Base-by-base conservation (phyloP, 2,329 filamentous ascomycete species). In the Lecanicillium sp. region DNA sequence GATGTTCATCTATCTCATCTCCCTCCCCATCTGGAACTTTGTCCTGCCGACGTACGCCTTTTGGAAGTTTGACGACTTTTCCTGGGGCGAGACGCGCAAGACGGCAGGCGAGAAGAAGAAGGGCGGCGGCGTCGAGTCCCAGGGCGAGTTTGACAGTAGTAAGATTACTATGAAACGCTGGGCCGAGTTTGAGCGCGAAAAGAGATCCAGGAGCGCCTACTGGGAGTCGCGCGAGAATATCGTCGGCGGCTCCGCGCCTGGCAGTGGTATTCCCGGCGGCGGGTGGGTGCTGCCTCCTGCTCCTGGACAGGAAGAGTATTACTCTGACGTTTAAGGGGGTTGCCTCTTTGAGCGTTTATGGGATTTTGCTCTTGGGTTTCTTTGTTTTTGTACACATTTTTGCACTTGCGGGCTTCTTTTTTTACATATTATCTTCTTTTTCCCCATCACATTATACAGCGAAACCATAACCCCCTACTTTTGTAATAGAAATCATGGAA, bases 61-160 rank as follows among this genome's bases (percentile, higher is more conserved):
- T 71, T 98, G 92, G 92, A 97, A 98, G 67, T 98, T 98, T 59
- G 92, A 98, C 60, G 92, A 98, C 68, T 98, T 98, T 71, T 94
- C 86, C 41, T 98, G 92, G 92, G 92, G 92, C 55, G 94, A 98
- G 47, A 98, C 92, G 40, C 80, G 92, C 45, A 94, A 97, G 77
- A 95, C 90, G 29, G 86, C 82, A 0, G 89, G 89, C 19, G 90
- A 95, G 56, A 87, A 84, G 67, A 82, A 78, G 12, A 89, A 90
- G 70, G 92, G 90, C 66, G 85, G 76, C 3, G 86, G 87, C 22
- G 80, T 88, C 46, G 89, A 90, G 55, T 83, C 83, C 46, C 87
- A 96, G 62, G 92, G 92, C 47, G 92, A 97, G 62, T 98, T 98
- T 54, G 94, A 98, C 63, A 94, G 85, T 61, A 94, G 84, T 63